Conservation (phyloP, 805 yeast genomes). For the Cyberlindnera americana region DNA sequence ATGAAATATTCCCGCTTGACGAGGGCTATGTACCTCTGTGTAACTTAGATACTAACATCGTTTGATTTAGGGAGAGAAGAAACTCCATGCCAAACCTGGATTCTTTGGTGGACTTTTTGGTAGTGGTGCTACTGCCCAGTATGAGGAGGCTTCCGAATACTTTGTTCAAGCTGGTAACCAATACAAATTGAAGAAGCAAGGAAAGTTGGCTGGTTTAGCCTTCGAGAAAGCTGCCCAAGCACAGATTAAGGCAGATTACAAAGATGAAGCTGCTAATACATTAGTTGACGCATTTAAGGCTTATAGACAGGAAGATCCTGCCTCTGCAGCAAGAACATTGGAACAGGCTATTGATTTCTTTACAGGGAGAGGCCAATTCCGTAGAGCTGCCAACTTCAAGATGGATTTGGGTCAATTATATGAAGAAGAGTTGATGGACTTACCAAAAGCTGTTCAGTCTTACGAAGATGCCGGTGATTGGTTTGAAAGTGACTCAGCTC, state of each 20-base stretch:
- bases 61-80: slow-evolving; percentile 63
- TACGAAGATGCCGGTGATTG: slow-evolving; percentile 96
- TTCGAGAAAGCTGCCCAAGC: slow-evolving; percentile 83
- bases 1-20: too few relatives aligned
- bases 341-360: slow-evolving; percentile 77
- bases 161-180: slow-evolving; percentile 92
- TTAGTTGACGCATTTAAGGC: slow-evolving; percentile 89
- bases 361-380: slow-evolving; percentile 88
- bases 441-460: slow-evolving; percentile 63
- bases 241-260: slow-evolving; percentile 68
- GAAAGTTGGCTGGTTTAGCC: slow-evolving; percentile 71
- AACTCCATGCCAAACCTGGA: slow-evolving; percentile 67
- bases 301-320: slow-evolving; percentile 69
- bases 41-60: not conserved
- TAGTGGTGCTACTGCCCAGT: slow-evolving; percentile 54
- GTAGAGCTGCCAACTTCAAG: slow-evolving; percentile 93
- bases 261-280: slow-evolving; percentile 90
- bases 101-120: slow-evolving; percentile 62
- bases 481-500: slow-evolving; percentile 90
- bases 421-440: slow-evolving; percentile 70
- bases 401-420: slow-evolving; percentile 86
- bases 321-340: slow-evolving; percentile 73
- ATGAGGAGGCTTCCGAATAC: slow-evolving; percentile 90
- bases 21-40: not conserved
- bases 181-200: slow-evolving; percentile 73